phyloP scores from a whole-genome alignment of 2,329 filamentous ascomycete genomes.

The Epichloe uncinata region DNA sequence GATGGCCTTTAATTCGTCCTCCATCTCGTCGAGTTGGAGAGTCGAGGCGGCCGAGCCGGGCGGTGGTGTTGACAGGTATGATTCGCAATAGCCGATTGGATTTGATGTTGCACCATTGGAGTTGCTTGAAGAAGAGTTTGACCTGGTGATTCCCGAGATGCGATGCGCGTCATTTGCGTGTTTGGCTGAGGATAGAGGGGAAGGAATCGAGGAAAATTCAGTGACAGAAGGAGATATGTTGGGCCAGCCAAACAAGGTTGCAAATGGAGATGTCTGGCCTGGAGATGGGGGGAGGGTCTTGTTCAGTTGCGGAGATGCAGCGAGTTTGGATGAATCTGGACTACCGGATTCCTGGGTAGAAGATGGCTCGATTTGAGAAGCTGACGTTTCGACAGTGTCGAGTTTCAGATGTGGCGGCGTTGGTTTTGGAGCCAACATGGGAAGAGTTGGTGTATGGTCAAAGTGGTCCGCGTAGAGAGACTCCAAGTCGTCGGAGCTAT shows the following conservation, averaged over 20 bases:
- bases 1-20: slow-evolving; percentile 87
- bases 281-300: slow-evolving; percentile 44
- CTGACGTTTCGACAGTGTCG: slow-evolving; percentile 25
- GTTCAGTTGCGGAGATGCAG: slow-evolving; percentile 29
- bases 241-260: slow-evolving; percentile 40
- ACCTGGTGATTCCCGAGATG: slow-evolving; percentile 4
- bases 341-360: slow-evolving; percentile 13
- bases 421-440: slow-evolving; percentile 35
- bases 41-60: slow-evolving; percentile 25
- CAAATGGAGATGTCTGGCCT: slow-evolving; percentile 32
- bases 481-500: slow-evolving; percentile 15
- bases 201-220: slow-evolving; percentile 40
- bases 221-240: slow-evolving; percentile 32
- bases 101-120: slow-evolving; percentile 28
- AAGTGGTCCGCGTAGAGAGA: slow-evolving; percentile 21
- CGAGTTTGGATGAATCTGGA: slow-evolving; percentile 15
- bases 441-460: slow-evolving; percentile 29
- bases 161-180: slow-evolving; percentile 20
- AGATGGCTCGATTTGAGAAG: slow-evolving; percentile 14
- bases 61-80: slow-evolving; percentile 37
- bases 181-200: slow-evolving; percentile 33
- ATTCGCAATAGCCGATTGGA: slow-evolving; percentile 36
- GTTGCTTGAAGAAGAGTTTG: slow-evolving; percentile 12
- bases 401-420: slow-evolving; percentile 41
- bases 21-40: slow-evolving; percentile 67